Evolutionary conservation across 768 basidiomycete species (phyloP), one percentile per base, ranked within the genome.

Genomic region (Rhodotorula paludigena): DNA sequence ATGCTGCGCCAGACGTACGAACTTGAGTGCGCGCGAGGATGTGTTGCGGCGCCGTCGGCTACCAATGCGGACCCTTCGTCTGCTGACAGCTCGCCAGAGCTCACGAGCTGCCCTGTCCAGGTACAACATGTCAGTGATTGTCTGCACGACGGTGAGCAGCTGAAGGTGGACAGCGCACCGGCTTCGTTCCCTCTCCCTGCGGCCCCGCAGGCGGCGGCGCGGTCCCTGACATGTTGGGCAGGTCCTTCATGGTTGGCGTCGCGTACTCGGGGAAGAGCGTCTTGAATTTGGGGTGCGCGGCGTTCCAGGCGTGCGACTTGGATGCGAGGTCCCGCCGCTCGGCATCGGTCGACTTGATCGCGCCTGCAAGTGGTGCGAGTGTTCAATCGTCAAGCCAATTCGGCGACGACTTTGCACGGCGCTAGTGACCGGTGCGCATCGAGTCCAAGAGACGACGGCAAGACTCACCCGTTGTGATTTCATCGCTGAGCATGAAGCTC

Each of bases 401-500:
- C 10, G 30, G 25, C 25, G 9, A 47, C 25, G 3, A 18, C 2
- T 5, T 35, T 3, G 28, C 32, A 51, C 2, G 25, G 32, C 38
- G 41, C 5, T 6, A 47, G n/a, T 21, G 23, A n/a, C n/a, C n/a
- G n/a, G n/a, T n/a, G n/a, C n/a, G 42, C 16, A 28, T 5, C 6
- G 33, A 38, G 28, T 30, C 36, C 12, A 16, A 44, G 25, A 35
- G 33, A 8, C 2, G n/a, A 14, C n/a, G 36, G 35, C 20, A 35
- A 16, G 32, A 49, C 61, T 38, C 32, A 54, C 70, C 71, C 0
- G 94, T 96, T 0, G 96, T 98, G 84, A 97, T 92, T 79, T 96
- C 92, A 73, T 96, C 90, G 1, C 89, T 87, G 56, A 93, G 82
- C 92, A 94, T 94, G 81, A 96, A 96, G 8, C 89, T 91, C 55